A percentile compares a stretch with the other conserved stretches of the same genome.
These are phyloP conservation scores for Acanthamoeba castellanii DNA, from an alignment of 208 protist genomes.

Conservation along the genomic window DNA sequence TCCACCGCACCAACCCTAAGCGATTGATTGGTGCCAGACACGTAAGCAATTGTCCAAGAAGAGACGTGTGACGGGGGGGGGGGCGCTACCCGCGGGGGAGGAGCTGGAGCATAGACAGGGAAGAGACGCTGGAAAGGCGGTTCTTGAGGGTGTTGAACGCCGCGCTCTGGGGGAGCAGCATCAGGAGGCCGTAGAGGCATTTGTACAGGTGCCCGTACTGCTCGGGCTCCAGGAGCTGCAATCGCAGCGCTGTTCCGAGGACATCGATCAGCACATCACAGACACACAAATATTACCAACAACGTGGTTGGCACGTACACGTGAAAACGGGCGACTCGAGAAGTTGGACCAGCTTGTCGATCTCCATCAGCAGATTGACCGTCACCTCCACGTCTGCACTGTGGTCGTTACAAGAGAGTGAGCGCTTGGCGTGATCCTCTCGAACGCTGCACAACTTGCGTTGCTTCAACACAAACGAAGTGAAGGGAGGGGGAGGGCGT, in stretches of 20 bases:
- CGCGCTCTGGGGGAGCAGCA: slow-evolving; percentile 96
- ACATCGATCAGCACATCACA: not conserved
- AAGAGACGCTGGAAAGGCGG: slow-evolving; percentile 80
- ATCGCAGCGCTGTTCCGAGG: slow-evolving; percentile 88
- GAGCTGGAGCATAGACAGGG: slow-evolving; percentile 39
- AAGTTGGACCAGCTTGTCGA: slow-evolving; percentile 97
- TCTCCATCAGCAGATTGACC: slow-evolving; percentile 93
- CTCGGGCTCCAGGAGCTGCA: slow-evolving; percentile 93
- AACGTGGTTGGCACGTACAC: slow-evolving; percentile 73
- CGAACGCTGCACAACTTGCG: not conserved
- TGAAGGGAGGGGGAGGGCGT: not conserved
- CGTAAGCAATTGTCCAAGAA: not conserved
- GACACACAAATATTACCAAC: no score
- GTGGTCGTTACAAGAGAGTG: not conserved
- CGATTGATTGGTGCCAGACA: no score
- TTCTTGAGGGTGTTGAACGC: slow-evolving; percentile 91
- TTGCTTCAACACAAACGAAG: not conserved
- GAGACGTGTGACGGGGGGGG: not conserved
- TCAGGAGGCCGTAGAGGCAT: slow-evolving; percentile 96
- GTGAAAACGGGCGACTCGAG: slow-evolving; percentile 97
- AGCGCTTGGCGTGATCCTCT: not conserved
- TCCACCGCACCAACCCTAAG: not conserved
- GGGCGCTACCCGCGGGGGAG: not conserved
- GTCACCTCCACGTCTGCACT: slow-evolving; percentile 93
- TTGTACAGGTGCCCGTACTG: slow-evolving; percentile 93